Percentiles rank a stretch among this genome's conserved stretches.
These are phyloP conservation scores for Pyrus pyrifolia DNA, from an alignment of 306 rosid species.

Conservation along the genomic window DNA sequence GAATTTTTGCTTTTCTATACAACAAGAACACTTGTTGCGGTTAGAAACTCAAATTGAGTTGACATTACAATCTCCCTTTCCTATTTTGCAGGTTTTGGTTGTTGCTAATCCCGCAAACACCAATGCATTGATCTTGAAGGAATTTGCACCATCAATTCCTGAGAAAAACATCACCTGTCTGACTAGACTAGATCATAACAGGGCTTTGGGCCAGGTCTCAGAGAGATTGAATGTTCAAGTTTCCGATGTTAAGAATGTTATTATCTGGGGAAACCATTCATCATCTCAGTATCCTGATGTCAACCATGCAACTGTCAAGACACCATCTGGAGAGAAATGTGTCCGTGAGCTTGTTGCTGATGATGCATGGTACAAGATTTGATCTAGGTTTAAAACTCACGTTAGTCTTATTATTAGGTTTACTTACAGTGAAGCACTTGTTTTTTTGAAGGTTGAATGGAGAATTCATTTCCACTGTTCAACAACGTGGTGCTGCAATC, in stretches of 20 bases:
- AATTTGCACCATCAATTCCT: conserved; percentile 90
- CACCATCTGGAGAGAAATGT: conserved; percentile 66
- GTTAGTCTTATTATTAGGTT: not conserved
- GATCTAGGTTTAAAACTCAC: not conserved
- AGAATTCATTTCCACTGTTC: conserved; percentile 86
- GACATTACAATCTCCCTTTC: not conserved
- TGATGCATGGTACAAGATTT: conserved; percentile 62
- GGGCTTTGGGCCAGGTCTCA: conserved; percentile 97
- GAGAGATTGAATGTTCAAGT: conserved; percentile 79
- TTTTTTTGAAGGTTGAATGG: conserved; percentile 61
- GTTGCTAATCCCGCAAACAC: conserved; percentile 99
- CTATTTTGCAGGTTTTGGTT: conserved; percentile 75
- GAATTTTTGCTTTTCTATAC: not conserved
- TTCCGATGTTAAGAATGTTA: conserved; percentile 81
- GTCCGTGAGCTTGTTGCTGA: conserved; percentile 77
- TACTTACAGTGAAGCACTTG: not conserved
- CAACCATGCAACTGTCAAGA: conserved; percentile 80
- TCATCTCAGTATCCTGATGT: conserved; percentile 98
- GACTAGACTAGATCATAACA: conserved; percentile 94
- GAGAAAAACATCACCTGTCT: conserved; percentile 80
- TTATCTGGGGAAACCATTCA: conserved; percentile 98
- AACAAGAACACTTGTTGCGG: not conserved
- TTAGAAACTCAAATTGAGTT: not conserved
- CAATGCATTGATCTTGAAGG: conserved; percentile 95
- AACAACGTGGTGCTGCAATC: conserved; percentile 99